Evolutionary conservation across 495 filamentous ascomycete genomes (phyloP), one percentile per base, ranked within the genome.

Genomic region (Bryoglossum gracile): DNA sequence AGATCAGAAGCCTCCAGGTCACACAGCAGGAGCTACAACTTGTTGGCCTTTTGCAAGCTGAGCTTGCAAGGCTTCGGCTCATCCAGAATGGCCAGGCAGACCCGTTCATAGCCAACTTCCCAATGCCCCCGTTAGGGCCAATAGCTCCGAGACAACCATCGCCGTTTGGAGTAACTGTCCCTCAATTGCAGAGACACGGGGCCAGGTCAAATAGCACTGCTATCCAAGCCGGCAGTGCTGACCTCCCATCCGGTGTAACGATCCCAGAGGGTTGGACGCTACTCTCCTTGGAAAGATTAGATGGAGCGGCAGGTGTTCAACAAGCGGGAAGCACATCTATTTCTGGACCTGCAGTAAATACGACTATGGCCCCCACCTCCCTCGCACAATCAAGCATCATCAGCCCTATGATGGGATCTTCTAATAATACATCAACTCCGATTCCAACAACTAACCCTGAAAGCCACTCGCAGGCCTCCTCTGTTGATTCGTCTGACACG

Each of bases 261-360:
- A 76, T 94, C 23, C 87, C 87, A 2, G 69, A 75, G 33, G 87
- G 87, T 5, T 94, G 87, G 87, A 81, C 78, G 18, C 61, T 94
- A 22, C 65, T 84, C 25, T 84, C 84, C 43, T 70, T 89, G 9
- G 74, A 83, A 32, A 70, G 82, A 13, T 46, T 78, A 14, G 70
- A 76, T n/a, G 66, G 65, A 10, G 63, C 56, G 14, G 38, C 52
- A 22, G 28, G 50, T 24, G 42, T 42, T 17, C 37, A 40, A 38
- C 43, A 25, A 49, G 14, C 36, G 42, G 47, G 22, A 48, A 21
- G 9, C 24, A 36, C 21, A 24, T 4, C 40, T 46, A 30, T 35
- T 21, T 35, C 43, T 32, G 38, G 48, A 25, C 43, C 48, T 52
- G 44, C 48, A 55, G 25, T n/a, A 38, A 47, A 42, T 44, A 11